Percentiles rank a stretch among this genome's conserved stretches.
Conservation (phyloP, 2,329 filamentous ascomycete genomes). For the Neophaeococcomyces mojaviensis region DNA sequence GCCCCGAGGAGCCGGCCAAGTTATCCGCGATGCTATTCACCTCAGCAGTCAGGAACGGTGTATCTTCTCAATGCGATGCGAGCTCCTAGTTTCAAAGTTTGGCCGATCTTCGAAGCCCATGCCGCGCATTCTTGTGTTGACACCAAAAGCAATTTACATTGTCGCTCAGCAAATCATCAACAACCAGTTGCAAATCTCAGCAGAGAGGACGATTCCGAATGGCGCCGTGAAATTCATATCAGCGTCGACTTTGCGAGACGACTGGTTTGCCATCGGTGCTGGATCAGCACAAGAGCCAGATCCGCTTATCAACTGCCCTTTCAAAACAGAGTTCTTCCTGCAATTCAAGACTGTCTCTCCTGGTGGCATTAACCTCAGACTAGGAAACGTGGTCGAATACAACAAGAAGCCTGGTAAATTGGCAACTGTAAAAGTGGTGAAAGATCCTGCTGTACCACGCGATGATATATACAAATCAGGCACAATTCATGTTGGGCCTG, state of each 20-base stretch:
- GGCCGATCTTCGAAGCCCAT: constrained; percentile 91
- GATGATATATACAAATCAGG: constrained; percentile 92
- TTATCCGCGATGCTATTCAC: constrained; percentile 67
- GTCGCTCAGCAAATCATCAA: constrained; percentile 78
- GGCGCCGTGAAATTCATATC: constrained; percentile 84
- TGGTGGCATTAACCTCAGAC: constrained; percentile 72
- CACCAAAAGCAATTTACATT: constrained; percentile 79
- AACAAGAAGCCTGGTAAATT: constrained; percentile 96
- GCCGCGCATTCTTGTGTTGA: constrained; percentile 76
- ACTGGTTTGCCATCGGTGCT: constrained; percentile 91
- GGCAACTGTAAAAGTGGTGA: constrained; percentile 78
- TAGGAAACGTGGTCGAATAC: constrained; percentile 81
- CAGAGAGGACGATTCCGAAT: constrained; percentile 74
- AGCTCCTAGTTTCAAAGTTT: constrained; percentile 87
- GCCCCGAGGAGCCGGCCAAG: constrained; percentile 66
- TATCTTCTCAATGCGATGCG: constrained; percentile 84
- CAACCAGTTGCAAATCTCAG: constrained; percentile 68
- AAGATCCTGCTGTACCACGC: constrained; percentile 65
- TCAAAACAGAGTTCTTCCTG: constrained; percentile 97
- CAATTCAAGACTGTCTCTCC: constrained; percentile 76
- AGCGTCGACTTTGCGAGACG: constrained; percentile 73
- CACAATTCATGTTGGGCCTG: constrained; percentile 75
- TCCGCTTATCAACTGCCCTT: constrained; percentile 82
- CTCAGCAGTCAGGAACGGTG: constrained; percentile 65
- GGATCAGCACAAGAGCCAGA: constrained; percentile 89